Percentiles rank a stretch among this genome's conserved stretches.
phyloP scores from a whole-genome alignment of 345 rosid genomes.

The Eucalyptus urophylla region DNA sequence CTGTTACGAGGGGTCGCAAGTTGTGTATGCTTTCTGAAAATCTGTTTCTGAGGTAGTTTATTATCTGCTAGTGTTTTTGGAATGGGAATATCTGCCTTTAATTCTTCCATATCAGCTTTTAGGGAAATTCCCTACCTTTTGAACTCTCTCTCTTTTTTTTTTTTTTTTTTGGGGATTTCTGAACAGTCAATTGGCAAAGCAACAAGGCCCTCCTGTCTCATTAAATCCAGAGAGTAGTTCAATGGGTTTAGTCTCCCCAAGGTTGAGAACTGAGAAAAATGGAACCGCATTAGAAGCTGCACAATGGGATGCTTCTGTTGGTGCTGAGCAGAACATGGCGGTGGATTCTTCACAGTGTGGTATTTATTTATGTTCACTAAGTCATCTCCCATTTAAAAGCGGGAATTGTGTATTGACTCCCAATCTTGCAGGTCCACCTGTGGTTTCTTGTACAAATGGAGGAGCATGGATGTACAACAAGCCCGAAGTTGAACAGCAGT shows the following conservation, averaged over 20 bases:
- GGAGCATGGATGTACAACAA: constrained; percentile 22
- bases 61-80: not conserved
- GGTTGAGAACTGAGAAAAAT: constrained; percentile 30
- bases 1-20: not conserved
- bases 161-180: not conserved
- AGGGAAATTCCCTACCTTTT: not conserved
- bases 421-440: constrained; percentile 12
- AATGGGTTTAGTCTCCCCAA: constrained; percentile 64
- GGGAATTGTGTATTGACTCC: not conserved
- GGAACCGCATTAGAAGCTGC: constrained; percentile 23
- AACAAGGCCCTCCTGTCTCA: constrained; percentile 24
- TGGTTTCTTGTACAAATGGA: constrained; percentile 17
- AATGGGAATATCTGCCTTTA: not conserved
- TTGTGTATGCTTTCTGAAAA: not conserved
- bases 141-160: not conserved
- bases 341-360: constrained; percentile 19
- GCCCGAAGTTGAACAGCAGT: constrained; percentile 18
- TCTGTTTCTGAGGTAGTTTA: not conserved
- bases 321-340: constrained; percentile 9
- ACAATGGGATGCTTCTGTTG: constrained; percentile 39
- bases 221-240: constrained; percentile 47
- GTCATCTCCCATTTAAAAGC: not conserved
- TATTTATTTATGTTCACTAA: not conserved
- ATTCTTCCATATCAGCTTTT: not conserved
- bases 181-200: constrained; percentile 40